Evolutionary conservation across 768 basidiomycete species (phyloP), one percentile per base, ranked within the genome.

Genomic region (Leccinum fibrillosum): DNA sequence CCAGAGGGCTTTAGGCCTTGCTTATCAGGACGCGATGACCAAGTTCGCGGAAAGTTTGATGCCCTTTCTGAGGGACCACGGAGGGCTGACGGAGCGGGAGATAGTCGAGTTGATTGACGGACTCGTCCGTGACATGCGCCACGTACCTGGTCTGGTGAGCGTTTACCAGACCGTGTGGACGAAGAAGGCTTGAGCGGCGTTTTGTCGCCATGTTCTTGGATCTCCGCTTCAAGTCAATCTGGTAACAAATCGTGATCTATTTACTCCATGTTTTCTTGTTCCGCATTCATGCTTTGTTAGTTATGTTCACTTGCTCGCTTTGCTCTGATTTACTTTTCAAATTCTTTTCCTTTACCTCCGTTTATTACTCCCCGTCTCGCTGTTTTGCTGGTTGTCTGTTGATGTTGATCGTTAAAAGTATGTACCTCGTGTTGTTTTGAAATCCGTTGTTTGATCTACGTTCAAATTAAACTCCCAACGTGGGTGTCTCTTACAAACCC

Each of bases 111-210:
- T 87, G 44, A 67, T 81, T 10, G 66, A 56, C 2, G 80, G 72
- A 9, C 83, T 76, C 59, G 53, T 78, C 28, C 69, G 71, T 11
- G 88, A 89, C 63, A 67, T 87, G 56, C 65, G 71, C 53, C 69
- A 58, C 5, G 75, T 79, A 10, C 67, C 61, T 10, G 86, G 86
- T 1, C 67, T 89, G 63, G 77, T 82, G 2, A 70, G 70, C 42
- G 72, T 76, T 6, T 80, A 82, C 64, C 75, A 80, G 61, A 78
- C 79, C 1, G 84, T 84, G 34, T 77, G 81, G 71, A 80, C 80
- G 17, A 64, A 66, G 34, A 76, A 61, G 61, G 60, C 62, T 12
- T 74, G 55, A 65, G 45, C 10, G 49, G 47, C 23, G 32, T 17
- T 32, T 21, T 12, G 37, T 19, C 19, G 39, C 25, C 12, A 21